Evolutionary conservation across 2,329 filamentous ascomycete species (phyloP).

Genomic region (Calonectria montana): DNA sequence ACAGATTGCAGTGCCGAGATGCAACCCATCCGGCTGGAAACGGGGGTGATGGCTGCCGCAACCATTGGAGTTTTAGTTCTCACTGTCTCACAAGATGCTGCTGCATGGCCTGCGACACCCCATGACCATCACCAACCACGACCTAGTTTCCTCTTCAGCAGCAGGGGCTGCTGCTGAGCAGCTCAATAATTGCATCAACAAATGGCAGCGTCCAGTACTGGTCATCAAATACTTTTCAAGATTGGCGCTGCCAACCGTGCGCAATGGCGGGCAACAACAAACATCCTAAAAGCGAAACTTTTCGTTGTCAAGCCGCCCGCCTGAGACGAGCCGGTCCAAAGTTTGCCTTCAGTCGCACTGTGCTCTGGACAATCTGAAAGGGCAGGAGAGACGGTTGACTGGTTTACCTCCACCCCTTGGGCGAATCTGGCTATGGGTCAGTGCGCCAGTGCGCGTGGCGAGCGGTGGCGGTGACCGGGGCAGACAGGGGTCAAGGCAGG

Average conservation of each 20-base stretch:
- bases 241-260: constrained; percentile 5
- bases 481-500: constrained; percentile 8
- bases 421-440: constrained; percentile 12
- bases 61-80: constrained; percentile 15
- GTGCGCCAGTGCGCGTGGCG: constrained; percentile 12
- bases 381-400: constrained; percentile 1
- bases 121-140: constrained; percentile 8
- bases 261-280: neutral
- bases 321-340: neutral
- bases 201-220: neutral
- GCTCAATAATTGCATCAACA: neutral
- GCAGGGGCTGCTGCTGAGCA: neutral
- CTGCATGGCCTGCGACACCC: constrained; percentile 5
- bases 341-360: neutral
- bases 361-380: neutral
- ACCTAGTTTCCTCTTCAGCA: neutral
- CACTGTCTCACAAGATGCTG: constrained; percentile 14
- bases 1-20: constrained; percentile 12
- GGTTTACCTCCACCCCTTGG: neutral
- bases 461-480: constrained; percentile 17
- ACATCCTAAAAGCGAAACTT: constrained; percentile 9
- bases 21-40: constrained; percentile 12
- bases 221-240: neutral
- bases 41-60: constrained; percentile 16
- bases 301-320: neutral